Evolutionary conservation across 495 filamentous ascomycete species (phyloP).

Genomic region (Niebla homalea): DNA sequence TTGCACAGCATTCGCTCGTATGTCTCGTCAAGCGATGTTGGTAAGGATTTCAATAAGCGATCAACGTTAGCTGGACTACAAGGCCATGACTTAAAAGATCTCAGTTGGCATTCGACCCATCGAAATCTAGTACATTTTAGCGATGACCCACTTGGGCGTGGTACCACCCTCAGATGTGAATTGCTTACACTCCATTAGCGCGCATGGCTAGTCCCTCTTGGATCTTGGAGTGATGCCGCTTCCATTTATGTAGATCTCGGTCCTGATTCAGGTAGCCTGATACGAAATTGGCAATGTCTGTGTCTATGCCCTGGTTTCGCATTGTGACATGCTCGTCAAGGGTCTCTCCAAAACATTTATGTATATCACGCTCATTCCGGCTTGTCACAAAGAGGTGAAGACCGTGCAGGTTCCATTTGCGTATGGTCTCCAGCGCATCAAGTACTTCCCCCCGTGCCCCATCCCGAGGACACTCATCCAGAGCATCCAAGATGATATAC

Average conservation of each 20-base stretch:
- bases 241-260: background rate
- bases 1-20: slow-evolving; percentile 22
- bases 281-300: background rate
- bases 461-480: slow-evolving; percentile 21
- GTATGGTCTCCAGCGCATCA: slow-evolving; percentile 15
- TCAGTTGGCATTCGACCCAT: slow-evolving; percentile 1
- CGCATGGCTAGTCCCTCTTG: background rate
- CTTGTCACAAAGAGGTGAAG: slow-evolving; percentile 26
- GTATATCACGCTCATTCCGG: slow-evolving; percentile 24
- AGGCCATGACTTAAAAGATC: background rate
- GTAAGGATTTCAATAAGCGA: slow-evolving; percentile 12
- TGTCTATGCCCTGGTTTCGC: background rate
- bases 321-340: background rate
- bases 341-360: slow-evolving; percentile 18
- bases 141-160: too few species aligned
- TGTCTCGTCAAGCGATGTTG: slow-evolving; percentile 23
- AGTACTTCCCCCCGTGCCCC: slow-evolving; percentile 11
- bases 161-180: background rate
- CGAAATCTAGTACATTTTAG: background rate
- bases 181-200: background rate
- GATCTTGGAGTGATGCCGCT: background rate
- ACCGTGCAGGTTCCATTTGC: slow-evolving; percentile 16
- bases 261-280: background rate
- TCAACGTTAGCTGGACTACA: background rate
- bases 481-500: slow-evolving; percentile 22